Evolutionary conservation across 176 grass and related monocot species (phyloP).

Genomic region (Miscanthus lutarioriparius): DNA sequence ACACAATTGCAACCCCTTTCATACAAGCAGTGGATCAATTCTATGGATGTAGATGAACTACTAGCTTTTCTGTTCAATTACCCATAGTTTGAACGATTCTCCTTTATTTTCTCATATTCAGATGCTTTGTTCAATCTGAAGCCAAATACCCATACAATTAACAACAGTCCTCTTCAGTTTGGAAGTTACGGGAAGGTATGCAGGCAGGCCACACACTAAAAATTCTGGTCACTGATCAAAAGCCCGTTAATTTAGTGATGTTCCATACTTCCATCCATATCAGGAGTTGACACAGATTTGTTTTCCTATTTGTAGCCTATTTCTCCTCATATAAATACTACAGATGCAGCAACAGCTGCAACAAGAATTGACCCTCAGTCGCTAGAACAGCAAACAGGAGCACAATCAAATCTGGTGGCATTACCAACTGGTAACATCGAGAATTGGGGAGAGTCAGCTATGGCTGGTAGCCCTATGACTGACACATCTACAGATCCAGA

Average conservation of each 20-base stretch:
- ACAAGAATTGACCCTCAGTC: conserved; percentile 41
- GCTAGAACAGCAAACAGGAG: conserved; percentile 41
- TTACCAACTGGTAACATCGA: conserved; percentile 54
- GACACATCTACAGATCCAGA: conserved; percentile 82
- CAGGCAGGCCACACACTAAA: conserved; percentile 7
- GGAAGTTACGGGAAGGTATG: conserved; percentile 58
- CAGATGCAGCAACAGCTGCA: conserved; percentile 15
- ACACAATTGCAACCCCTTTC: neutral
- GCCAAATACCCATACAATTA: conserved; percentile 45
- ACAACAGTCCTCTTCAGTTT: conserved; percentile 56
- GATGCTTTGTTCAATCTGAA: conserved; percentile 65
- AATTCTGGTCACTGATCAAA: neutral
- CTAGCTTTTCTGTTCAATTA: neutral
- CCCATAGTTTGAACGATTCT: neutral
- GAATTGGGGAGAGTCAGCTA: conserved; percentile 75
- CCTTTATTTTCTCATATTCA: conserved; percentile 43
- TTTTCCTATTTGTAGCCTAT: conserved; percentile 44
- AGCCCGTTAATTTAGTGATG: conserved; percentile 2
- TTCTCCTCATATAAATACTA: conserved; percentile 37
- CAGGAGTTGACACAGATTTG: conserved; percentile 8
- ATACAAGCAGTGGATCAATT: neutral
- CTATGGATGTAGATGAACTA: conserved; percentile 4
- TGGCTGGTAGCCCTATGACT: conserved; percentile 75
- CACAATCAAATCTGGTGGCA: conserved; percentile 50
- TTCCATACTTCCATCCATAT: conserved; percentile 14